Evolutionary conservation across 306 rosid species (phyloP).

Genomic region (Rosa multiflora): DNA sequence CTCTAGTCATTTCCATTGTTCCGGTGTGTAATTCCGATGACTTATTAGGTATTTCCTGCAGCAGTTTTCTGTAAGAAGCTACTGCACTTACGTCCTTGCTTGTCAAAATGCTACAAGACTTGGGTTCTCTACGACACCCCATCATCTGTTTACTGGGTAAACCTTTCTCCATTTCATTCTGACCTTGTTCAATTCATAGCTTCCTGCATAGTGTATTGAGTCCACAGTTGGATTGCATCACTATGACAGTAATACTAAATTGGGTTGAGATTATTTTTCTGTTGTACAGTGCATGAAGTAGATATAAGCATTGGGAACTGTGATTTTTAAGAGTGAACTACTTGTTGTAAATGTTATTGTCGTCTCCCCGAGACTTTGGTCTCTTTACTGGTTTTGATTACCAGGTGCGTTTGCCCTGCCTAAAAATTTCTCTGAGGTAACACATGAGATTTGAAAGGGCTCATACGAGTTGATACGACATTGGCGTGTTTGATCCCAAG

Average conservation of each 20-base stretch:
- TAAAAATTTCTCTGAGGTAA: no score
- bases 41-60: not conserved
- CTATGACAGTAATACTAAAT: not conserved
- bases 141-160: not conserved
- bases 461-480: no score
- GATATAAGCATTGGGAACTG: not conserved
- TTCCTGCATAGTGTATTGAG: not conserved
- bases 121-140: not conserved
- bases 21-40: not conserved
- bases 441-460: no score
- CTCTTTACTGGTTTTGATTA: conserved; percentile 11
- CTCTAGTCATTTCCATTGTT: not conserved
- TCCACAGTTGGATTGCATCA: not conserved
- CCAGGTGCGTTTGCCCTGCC: not conserved
- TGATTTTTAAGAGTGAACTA: not conserved
- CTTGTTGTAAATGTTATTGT: not conserved
- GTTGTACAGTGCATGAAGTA: not conserved
- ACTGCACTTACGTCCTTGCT: not conserved
- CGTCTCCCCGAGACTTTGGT: not conserved
- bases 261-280: not conserved
- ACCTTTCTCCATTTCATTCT: not conserved
- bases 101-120: not conserved
- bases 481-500: no score
- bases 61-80: not conserved
- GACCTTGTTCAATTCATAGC: not conserved